Evolutionary conservation across 2,329 filamentous ascomycete species (phyloP).

Genomic region (Falciphora oryzae): DNA sequence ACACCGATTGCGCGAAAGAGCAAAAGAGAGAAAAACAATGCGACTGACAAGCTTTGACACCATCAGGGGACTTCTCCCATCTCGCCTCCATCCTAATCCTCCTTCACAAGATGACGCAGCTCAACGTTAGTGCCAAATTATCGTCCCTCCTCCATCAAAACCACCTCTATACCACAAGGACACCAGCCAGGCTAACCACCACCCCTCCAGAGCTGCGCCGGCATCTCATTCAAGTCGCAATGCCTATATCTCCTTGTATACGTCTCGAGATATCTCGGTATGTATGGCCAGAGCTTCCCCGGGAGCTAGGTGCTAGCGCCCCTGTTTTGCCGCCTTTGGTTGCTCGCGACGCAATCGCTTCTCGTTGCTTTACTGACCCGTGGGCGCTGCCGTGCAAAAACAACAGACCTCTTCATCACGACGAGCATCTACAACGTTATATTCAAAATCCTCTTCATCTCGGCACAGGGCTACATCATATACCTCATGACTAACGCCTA

Average conservation of each 20-base stretch:
- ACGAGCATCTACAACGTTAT: slow-evolving; percentile 83
- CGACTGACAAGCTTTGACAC: background rate
- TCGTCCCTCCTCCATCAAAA: slow-evolving; percentile 4
- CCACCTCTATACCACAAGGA: background rate
- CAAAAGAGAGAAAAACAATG: background rate
- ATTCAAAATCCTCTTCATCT: slow-evolving; percentile 95
- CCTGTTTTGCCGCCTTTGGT: background rate
- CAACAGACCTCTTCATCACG: slow-evolving; percentile 76
- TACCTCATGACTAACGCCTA: slow-evolving; percentile 98
- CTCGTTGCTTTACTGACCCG: background rate
- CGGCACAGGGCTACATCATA: slow-evolving; percentile 84
- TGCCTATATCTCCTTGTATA: slow-evolving; percentile 93
- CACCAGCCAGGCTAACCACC: slow-evolving; percentile 12
- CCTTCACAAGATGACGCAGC: slow-evolving; percentile 91
- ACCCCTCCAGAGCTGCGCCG: slow-evolving; percentile 76
- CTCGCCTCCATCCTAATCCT: slow-evolving; percentile 89
- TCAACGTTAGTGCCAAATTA: slow-evolving; percentile 59
- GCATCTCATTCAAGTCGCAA: slow-evolving; percentile 99
- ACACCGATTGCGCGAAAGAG: too few relatives aligned
- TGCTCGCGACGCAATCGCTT: too few relatives aligned
- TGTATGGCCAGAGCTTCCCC: slow-evolving; percentile 12
- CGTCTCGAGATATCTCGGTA: slow-evolving; percentile 84
- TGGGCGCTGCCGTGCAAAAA: background rate
- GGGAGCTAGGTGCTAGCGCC: too few relatives aligned
- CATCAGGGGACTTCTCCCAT: slow-evolving; percentile 86